Evolutionary conservation across 2,329 filamentous ascomycete genomes (phyloP), one percentile per base, ranked within the genome.

Genomic region (Aspergillus pseudoglaucus): DNA sequence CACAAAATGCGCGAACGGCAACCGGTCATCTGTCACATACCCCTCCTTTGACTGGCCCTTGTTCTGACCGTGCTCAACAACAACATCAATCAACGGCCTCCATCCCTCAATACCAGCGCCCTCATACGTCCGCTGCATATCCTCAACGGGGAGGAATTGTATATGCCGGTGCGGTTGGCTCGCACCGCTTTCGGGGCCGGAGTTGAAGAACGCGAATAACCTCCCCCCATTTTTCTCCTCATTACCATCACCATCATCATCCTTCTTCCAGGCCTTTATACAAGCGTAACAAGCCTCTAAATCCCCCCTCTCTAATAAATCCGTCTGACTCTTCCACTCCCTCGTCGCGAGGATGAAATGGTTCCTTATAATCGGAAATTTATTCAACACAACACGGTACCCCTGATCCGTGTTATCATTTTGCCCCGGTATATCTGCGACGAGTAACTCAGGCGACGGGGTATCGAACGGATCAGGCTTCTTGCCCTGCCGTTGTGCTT

Each of bases 1-100:
- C 0, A 71, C 74, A 57, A 76, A 80, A 48, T 78, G 72, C 9
- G 67, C 63, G 49, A 81, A 75, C 0, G 78, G 76, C n/a, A 80
- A 52, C n/a, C 57, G 52, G 2, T 55, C 52, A 12, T 30, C 25
- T 30, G 9, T 30, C 7, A 65, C 50, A 10, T 57, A 54, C 41
- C 56, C 54, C 46, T 61, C 61, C 3, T 5, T 5, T 22, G 22
- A 4, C 49, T 45, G 1, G 48, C 44, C 42, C 55, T 33, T 32
- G 53, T 22, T 30, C 25, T 10, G 10, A 30, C 9, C 8, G 9
- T 8, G 23, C 15, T 38, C 49, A 30, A 57, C 30, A 39, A 58
- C 35, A 1, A 44, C 47, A 43, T 79, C 75, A 40, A 79, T 72
- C n/a, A 80, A 60, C 8, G 76, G 67, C 18, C 61, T 56, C 77